phyloP scores from a whole-genome alignment of 495 filamentous ascomycete species.

The Cudoniella acicularis region DNA sequence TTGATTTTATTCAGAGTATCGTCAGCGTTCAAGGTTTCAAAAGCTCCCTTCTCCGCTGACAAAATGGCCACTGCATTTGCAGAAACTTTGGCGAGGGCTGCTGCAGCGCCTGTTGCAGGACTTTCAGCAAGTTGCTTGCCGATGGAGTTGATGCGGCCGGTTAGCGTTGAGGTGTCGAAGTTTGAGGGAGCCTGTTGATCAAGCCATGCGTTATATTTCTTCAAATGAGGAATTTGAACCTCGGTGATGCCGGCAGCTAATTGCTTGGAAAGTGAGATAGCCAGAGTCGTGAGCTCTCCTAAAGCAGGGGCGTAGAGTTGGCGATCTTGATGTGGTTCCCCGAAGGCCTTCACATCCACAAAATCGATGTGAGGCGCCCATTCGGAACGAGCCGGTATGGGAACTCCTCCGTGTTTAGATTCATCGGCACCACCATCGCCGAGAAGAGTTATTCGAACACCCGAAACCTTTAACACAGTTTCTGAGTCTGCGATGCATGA shows the following conservation, averaged over 20 bases:
- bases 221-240: slow-evolving; percentile 3
- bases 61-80: slow-evolving; percentile 10
- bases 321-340: slow-evolving; percentile 13
- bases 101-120: slow-evolving; percentile 5
- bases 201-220: slow-evolving; percentile 23
- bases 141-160: background rate
- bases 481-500: too few relatives aligned
- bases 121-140: background rate
- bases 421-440: background rate
- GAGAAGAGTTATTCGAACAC: background rate
- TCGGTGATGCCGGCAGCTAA: background rate
- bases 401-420: background rate
- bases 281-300: slow-evolving; percentile 23
- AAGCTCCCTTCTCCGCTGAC: slow-evolving; percentile 6
- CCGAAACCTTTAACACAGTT: background rate
- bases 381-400: slow-evolving; percentile 24
- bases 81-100: background rate
- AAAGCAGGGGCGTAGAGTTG: slow-evolving; percentile 2
- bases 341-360: slow-evolving; percentile 20
- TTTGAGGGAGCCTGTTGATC: slow-evolving; percentile 8
- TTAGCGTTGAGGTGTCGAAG: background rate
- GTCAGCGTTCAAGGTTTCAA: slow-evolving; percentile 24
- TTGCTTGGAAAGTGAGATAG: slow-evolving; percentile 9
- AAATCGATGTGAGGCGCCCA: slow-evolving; percentile 30
- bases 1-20: slow-evolving; percentile 18